Evolutionary conservation across 371 early-diverging fungal genomes (phyloP).

Genomic region (Rhizopus sp.): DNA sequence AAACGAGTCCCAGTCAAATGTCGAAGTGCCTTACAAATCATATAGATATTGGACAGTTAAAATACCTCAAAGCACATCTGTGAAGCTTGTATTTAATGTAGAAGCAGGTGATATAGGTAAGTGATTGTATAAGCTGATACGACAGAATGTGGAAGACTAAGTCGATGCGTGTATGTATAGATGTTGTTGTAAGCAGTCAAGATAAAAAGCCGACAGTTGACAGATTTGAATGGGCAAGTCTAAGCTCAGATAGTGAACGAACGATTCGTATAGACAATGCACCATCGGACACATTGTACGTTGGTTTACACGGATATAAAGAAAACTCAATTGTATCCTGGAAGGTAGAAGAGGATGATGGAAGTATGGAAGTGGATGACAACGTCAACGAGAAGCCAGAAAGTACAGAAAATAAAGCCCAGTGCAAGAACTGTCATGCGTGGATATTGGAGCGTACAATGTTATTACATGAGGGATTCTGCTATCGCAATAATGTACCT

Average conservation of each 20-base stretch:
- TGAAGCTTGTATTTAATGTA: conserved; percentile 17
- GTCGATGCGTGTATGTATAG: conserved; percentile 12
- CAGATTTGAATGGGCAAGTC: conserved; percentile 38
- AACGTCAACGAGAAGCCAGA: background rate
- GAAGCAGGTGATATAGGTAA: conserved; percentile 46
- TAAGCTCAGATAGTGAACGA: conserved; percentile 31
- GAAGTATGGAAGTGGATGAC: background rate
- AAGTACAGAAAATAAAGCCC: conserved; percentile 42
- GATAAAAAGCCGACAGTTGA: conserved; percentile 37
- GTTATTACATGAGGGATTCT: conserved; percentile 75
- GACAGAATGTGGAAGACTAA: no score
- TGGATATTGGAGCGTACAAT: conserved; percentile 63
- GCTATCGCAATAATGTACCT: conserved; percentile 74
- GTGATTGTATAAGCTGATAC: background rate
- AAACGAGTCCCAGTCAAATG: conserved; percentile 1
- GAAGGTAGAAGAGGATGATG: conserved; percentile 17
- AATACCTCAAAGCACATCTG: conserved; percentile 2
- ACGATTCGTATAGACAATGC: conserved; percentile 7
- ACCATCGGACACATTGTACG: conserved; percentile 17
- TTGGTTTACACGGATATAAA: conserved; percentile 51
- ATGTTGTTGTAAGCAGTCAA: conserved; percentile 31
- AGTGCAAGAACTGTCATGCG: conserved; percentile 75
- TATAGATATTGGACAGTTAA: conserved; percentile 41
- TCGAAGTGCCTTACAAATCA: conserved; percentile 12
- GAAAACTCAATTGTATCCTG: conserved; percentile 28